Evolutionary conservation across 495 filamentous ascomycete genomes (phyloP), one percentile per base, ranked within the genome.

Genomic region (Tetracladium setigerum): DNA sequence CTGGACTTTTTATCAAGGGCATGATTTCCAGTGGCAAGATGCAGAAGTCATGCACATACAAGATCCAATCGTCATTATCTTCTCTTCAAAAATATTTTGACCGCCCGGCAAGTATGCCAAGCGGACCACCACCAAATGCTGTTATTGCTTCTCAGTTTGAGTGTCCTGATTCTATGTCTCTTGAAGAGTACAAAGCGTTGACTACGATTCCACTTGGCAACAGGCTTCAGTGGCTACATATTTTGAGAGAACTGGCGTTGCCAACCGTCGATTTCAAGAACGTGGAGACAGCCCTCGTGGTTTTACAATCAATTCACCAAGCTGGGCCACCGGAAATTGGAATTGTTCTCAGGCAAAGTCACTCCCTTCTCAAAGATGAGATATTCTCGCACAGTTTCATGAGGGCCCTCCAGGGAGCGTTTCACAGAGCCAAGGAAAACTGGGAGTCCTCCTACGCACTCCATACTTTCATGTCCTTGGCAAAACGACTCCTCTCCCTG

Each of bases 201-300:
- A 63, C 66, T 6, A 53, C 62, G 9, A 53, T 81, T 19, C 66
- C 74, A 2, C 55, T 70, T 0, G 77, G 76, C 1, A 48, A 67
- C 19, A 52, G 59, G 0, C 58, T 81, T 18, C 76, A 81, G 38
- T 78, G 75, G 72, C 54, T 69, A 27, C 81, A 81, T 40, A 69
- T 82, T 13, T 56, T 76, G 0, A 50, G 67, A 13, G 70, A 82
- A 50, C 58, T 83, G n/a, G 52, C 54, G 1, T 56, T 61, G 4
- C 70, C 70, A 2, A 62, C 59, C 8, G 31, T 83, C 1, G 65
- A 71, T 35, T 69, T 73, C 35, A 74, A 65, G 18, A 67, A 70
- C 17, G 42, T 63, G 5, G 64, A 73, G 18, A 74, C 73, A 0
- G 53, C 53, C 7, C 43, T 70, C 0, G 61, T 79, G 19, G 36